Percentiles rank a stretch among this genome's conserved stretches.
Conservation (phyloP, 129 eudicot species). For the Apium graveolens region DNA sequence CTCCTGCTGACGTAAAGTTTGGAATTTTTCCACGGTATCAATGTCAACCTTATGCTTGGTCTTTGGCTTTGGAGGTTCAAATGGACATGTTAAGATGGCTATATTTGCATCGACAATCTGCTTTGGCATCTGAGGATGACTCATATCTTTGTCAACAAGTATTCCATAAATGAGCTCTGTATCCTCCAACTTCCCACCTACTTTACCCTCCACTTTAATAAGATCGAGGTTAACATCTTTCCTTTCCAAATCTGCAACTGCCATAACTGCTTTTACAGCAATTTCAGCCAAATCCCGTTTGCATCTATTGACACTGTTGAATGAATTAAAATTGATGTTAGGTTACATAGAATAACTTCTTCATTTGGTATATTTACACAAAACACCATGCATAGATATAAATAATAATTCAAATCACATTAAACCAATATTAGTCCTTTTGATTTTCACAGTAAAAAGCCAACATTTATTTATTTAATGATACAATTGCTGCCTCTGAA, state of each 20-base stretch:
- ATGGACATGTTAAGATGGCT: slow-evolving; percentile 95
- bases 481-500: no score
- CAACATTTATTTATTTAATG: not conserved
- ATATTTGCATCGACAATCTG: slow-evolving; percentile 83
- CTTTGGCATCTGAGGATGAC: slow-evolving; percentile 99
- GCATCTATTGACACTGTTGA: slow-evolving; percentile 85
- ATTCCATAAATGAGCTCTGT: slow-evolving; percentile 94
- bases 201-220: slow-evolving; percentile 96
- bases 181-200: slow-evolving; percentile 96
- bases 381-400: not conserved
- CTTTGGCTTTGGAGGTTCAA: slow-evolving; percentile 99
- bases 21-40: slow-evolving; percentile 91
- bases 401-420: not conserved
- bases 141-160: slow-evolving; percentile 96
- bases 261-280: slow-evolving; percentile 92
- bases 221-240: slow-evolving; percentile 91
- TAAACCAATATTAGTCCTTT: not conserved
- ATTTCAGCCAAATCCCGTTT: slow-evolving; percentile 94
- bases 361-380: not conserved
- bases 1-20: slow-evolving; percentile 82
- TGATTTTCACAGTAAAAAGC: not conserved
- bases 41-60: slow-evolving; percentile 99
- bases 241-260: slow-evolving; percentile 97
- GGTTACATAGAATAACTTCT: not conserved
- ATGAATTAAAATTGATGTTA: not conserved